Evolutionary conservation across 441 rosid species (phyloP), one percentile per base, ranked within the genome.

Genomic region (Croton setiger): DNA sequence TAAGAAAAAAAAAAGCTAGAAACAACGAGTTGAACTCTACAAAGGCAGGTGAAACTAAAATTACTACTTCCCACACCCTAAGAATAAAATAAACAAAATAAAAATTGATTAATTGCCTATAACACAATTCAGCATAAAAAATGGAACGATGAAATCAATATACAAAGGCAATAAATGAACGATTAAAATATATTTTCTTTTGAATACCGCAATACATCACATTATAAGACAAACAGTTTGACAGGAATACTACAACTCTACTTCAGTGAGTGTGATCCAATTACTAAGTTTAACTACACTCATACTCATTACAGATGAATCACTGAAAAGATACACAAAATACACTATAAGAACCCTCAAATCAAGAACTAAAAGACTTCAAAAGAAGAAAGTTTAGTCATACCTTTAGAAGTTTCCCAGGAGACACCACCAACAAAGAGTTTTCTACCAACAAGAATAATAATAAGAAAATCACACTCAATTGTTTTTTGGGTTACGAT

Each of bases 371-470:
- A 64, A 35, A 5, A 12, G 1, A 49, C 31, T 44, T 39, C 10
- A 57, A 64, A 49, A 58, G 9, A 49, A 58, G 9, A 39, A 66
- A 53, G 18, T 31, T 7, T 5, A 18, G 20, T 33, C 14, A 12
- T 53, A 77, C 78, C 78, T 77, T 59, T 72, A 51, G 73, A 61
- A 63, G 81, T 74, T 47, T 74, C 77, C 81, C 81, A 77, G 23
- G 81, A 78, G 67, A 78, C 65, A 18, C 78, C 81, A 31, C 81
- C 81, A 61, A 74, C 81, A 59, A 78, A 77, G 70, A 77, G 81
- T 62, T 77, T 77, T 66, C 81, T 77, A 70, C 51, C 68, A 69
- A 33, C 49, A 76, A 63, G 21, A 66, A 66, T 4, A 59, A 71
- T 27, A 59, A 71, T 27, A 59, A 67, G 3, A 67, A 68, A 67